Percentiles rank a stretch among this genome's conserved stretches.
Evolutionary conservation across 1,284 basidiomycete genomes (phyloP).

Genomic region (Cutaneotrichosporon cyanovorans): DNA sequence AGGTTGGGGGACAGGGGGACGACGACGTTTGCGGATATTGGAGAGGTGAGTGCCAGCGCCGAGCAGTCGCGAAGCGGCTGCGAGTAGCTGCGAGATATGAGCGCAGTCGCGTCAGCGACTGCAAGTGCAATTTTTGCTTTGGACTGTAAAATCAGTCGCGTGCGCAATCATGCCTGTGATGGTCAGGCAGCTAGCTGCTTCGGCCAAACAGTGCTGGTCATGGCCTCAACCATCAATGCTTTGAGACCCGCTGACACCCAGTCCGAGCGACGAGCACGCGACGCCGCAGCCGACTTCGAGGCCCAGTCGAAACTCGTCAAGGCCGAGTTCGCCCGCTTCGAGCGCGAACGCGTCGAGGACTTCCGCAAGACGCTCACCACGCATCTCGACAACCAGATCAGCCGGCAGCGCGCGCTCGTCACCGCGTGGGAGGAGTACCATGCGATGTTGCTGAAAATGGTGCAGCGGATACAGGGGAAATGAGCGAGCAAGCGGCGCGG

Average conservation of each 20-base stretch:
- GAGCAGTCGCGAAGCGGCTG: too few species aligned
- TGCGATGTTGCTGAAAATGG: constrained; percentile 31
- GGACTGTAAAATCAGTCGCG: not conserved
- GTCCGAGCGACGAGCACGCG: constrained; percentile 74
- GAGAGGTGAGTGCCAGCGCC: constrained; percentile 57
- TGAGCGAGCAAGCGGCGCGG: too few species aligned
- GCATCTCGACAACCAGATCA: constrained; percentile 38
- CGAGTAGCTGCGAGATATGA: not conserved
- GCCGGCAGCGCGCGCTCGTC: constrained; percentile 36
- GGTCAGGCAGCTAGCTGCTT: not conserved
- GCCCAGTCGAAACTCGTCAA: constrained; percentile 80
- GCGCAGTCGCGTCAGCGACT: not conserved
- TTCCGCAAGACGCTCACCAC: constrained; percentile 37
- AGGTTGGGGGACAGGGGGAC: constrained; percentile 46
- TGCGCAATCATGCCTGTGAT: not conserved
- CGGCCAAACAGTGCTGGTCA: not conserved
- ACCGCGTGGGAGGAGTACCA: constrained; percentile 41
- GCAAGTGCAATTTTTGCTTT: not conserved
- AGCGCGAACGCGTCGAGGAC: constrained; percentile 75
- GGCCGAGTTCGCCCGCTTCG: constrained; percentile 84
- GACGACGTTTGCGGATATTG: constrained; percentile 58
- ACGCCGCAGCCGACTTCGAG: constrained; percentile 79
- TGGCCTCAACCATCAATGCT: not conserved
- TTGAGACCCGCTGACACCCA: constrained; percentile 45
- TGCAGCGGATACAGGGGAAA: constrained; percentile 30